A percentile compares a stretch with the other conserved stretches of the same genome.
These are phyloP conservation scores for Apiospora sp. DNA, from an alignment of 2,329 filamentous ascomycete species.

Conservation along the genomic window DNA sequence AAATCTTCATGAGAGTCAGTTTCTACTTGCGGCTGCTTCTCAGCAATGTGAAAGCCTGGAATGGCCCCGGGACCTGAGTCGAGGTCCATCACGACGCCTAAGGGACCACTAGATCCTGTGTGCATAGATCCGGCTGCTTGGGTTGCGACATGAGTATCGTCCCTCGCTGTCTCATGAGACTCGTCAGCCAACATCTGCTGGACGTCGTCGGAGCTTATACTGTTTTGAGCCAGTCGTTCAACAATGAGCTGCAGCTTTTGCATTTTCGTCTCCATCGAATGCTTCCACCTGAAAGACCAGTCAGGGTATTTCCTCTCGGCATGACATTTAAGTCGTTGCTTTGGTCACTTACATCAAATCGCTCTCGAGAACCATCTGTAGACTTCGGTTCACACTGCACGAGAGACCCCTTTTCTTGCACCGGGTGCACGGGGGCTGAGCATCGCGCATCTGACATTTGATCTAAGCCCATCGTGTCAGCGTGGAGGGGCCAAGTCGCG, in stretches of 20 bases:
- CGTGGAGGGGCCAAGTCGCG: too few species aligned
- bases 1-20: constrained; percentile 41
- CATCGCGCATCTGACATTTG: constrained; percentile 25
- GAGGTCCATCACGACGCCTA: constrained; percentile 25
- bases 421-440: constrained; percentile 25
- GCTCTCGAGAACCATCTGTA: constrained; percentile 28
- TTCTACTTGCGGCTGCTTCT: neutral
- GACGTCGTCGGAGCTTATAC: neutral
- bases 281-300: constrained; percentile 26
- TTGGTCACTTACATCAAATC: constrained; percentile 24
- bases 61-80: constrained; percentile 26
- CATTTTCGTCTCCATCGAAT: constrained; percentile 24
- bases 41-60: constrained; percentile 23
- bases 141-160: neutral
- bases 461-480: constrained; percentile 23
- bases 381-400: constrained; percentile 26
- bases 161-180: neutral
- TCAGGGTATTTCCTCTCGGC: neutral
- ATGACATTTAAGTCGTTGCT: neutral
- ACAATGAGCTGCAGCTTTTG: constrained; percentile 24
- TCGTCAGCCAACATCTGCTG: neutral
- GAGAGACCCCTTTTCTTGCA: constrained; percentile 27
- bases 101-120: neutral
- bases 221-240: neutral
- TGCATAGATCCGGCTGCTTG: neutral